Evolutionary conservation across 192 early-diverging fungal species (phyloP).

Genomic region (Powellomyces hirtus): DNA sequence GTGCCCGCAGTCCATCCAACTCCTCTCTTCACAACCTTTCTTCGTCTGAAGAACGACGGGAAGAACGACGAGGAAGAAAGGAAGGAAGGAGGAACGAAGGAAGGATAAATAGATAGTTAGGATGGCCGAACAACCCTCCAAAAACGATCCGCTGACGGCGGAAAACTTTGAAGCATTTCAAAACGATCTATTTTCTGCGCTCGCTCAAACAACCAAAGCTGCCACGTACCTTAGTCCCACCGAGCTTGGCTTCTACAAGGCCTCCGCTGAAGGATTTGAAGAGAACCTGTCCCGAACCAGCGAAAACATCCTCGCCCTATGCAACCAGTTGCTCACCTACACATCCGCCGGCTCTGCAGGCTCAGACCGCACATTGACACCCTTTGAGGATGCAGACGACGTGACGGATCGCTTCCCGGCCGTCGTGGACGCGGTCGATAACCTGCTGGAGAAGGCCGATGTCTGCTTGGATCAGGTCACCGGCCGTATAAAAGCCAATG

Average conservation of each 20-base stretch:
- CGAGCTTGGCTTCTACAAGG: conserved; percentile 35
- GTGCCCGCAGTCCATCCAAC: too few relatives aligned
- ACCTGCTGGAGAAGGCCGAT: conserved; percentile 80
- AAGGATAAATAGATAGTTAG: too few relatives aligned
- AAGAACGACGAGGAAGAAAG: too few relatives aligned
- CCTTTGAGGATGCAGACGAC: conserved; percentile 65
- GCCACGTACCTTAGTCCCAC: conserved; percentile 27
- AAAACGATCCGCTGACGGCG: too few relatives aligned
- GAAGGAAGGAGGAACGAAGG: too few relatives aligned
- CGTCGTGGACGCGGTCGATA: conserved; percentile 75
- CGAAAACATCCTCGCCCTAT: conserved; percentile 17
- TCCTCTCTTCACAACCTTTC: too few relatives aligned
- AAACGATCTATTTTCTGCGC: conserved; percentile 19
- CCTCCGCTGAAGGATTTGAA: conserved; percentile 9
- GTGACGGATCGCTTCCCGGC: conserved; percentile 61
- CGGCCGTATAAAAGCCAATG: conserved; percentile 24
- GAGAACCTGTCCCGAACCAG: conserved; percentile 6
- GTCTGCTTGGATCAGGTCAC: conserved; percentile 70
- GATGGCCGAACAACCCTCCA: too few relatives aligned
- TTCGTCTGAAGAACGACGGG: too few relatives aligned
- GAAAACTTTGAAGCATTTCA: conserved; percentile 19
- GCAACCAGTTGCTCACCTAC: conserved; percentile 29
- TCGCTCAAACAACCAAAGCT: conserved; percentile 21
- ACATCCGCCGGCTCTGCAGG: background rate
- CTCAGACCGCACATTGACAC: background rate